phyloP scores from a whole-genome alignment of 257 asterid species.

The Eucommia ulmoides region DNA sequence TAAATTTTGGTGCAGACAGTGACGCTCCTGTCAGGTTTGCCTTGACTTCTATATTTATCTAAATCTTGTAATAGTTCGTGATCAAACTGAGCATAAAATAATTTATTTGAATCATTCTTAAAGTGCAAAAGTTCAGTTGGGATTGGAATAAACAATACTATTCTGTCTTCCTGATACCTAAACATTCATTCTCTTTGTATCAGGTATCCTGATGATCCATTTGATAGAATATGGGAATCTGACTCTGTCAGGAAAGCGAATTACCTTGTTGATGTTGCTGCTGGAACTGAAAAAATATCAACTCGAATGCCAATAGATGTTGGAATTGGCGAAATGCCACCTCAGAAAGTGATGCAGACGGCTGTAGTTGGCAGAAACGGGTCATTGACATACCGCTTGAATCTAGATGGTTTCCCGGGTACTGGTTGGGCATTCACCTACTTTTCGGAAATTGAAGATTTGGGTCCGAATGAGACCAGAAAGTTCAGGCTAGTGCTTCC shows the following conservation, averaged over 20 bases:
- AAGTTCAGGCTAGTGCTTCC: conserved; percentile 71
- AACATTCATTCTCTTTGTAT: conserved; percentile 4
- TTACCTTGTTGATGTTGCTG: conserved; percentile 90
- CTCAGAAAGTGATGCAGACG: conserved; percentile 94
- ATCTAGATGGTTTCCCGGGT: conserved; percentile 90
- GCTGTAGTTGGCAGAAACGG: conserved; percentile 99
- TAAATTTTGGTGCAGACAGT: conserved; percentile 80
- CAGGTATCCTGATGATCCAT: conserved; percentile 96
- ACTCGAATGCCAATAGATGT: conserved; percentile 65
- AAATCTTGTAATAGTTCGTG: too few relatives aligned
- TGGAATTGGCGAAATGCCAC: conserved; percentile 51
- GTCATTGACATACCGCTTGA: conserved; percentile 73
- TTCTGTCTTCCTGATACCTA: too few relatives aligned
- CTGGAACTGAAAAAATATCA: conserved; percentile 78
- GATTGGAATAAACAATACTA: too few relatives aligned
- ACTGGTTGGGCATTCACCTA: conserved; percentile 91
- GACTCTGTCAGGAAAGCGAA: conserved; percentile 75
- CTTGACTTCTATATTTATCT: neutral
- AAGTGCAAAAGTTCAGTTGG: too few relatives aligned
- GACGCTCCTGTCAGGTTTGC: conserved; percentile 70
- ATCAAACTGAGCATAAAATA: too few relatives aligned
- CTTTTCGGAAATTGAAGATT: conserved; percentile 84
- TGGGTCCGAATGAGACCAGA: conserved; percentile 45
- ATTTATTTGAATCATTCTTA: too few relatives aligned
- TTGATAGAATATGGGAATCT: conserved; percentile 87